A percentile compares a stretch with the other conserved stretches of the same genome.
Evolutionary conservation across 352 stramenopile genomes (phyloP).

Genomic region (Phytophthora pinifolia): DNA sequence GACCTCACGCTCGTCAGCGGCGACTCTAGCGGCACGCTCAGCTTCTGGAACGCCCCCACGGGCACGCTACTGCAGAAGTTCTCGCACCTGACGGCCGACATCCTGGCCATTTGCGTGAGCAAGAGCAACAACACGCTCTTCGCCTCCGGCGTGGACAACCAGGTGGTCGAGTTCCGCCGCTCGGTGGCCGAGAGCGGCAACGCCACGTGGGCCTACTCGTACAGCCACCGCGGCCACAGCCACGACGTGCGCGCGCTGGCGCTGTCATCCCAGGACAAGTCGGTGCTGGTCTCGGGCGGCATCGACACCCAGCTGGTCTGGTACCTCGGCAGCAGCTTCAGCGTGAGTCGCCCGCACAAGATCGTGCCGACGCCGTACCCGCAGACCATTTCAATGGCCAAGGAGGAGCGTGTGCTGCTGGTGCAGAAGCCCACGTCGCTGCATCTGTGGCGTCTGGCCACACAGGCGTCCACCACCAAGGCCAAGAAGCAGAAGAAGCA

Average conservation of each 20-base stretch:
- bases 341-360: constrained; percentile 81
- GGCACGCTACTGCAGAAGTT: constrained; percentile 93
- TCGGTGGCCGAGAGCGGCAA: constrained; percentile 35
- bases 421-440: constrained; percentile 74
- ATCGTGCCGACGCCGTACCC: constrained; percentile 89
- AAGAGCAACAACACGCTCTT: constrained; percentile 89
- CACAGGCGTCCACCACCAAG: constrained; percentile 26
- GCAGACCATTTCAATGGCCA: constrained; percentile 61
- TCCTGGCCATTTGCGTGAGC: constrained; percentile 87
- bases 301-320: constrained; percentile 95
- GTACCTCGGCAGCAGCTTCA: constrained; percentile 87
- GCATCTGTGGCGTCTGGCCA: constrained; percentile 71
- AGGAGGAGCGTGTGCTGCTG: constrained; percentile 70
- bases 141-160: constrained; percentile 92
- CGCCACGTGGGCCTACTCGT: constrained; percentile 75
- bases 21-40: constrained; percentile 92
- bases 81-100: constrained; percentile 90
- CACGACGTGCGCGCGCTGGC: constrained; percentile 90
- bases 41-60: constrained; percentile 92
- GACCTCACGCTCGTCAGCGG: constrained; percentile 92
- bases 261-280: constrained; percentile 49
- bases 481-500: constrained; percentile 39
- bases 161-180: constrained; percentile 86
- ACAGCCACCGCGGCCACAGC: constrained; percentile 89
- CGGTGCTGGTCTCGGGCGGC: constrained; percentile 88